Conservation (phyloP, 306 rosid species). For the Potentilla sterilis region DNA sequence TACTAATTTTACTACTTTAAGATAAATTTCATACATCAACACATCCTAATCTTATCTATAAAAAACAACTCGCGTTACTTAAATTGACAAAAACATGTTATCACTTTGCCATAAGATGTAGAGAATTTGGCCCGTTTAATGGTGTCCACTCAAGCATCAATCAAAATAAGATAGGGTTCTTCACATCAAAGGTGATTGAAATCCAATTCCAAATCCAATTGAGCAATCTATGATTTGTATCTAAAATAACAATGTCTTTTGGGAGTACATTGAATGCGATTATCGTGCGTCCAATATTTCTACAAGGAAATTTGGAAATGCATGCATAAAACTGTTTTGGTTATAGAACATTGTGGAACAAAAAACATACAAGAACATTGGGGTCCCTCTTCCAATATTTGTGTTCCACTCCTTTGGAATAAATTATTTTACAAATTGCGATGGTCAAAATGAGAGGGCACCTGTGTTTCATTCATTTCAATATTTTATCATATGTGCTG, state of each 20-base stretch:
- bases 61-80: no score
- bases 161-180: neutral
- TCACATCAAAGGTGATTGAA: neutral
- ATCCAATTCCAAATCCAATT: conserved; percentile 5
- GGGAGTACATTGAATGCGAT: conserved; percentile 20
- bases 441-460: neutral
- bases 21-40: no score
- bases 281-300: neutral
- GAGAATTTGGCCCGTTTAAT: neutral
- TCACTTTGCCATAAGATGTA: no score
- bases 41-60: no score
- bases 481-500: neutral
- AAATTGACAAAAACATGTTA: no score
- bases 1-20: no score
- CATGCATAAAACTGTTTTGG: neutral
- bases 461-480: neutral
- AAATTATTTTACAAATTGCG: neutral
- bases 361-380: neutral
- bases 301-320: neutral
- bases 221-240: neutral
- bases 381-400: neutral
- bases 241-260: neutral
- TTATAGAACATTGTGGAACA: neutral
- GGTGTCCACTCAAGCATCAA: conserved; percentile 1
- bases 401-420: conserved; percentile 8